Base-by-base conservation (phyloP, 2,329 filamentous ascomycete genomes). In the Sordariomycetes sp. region DNA sequence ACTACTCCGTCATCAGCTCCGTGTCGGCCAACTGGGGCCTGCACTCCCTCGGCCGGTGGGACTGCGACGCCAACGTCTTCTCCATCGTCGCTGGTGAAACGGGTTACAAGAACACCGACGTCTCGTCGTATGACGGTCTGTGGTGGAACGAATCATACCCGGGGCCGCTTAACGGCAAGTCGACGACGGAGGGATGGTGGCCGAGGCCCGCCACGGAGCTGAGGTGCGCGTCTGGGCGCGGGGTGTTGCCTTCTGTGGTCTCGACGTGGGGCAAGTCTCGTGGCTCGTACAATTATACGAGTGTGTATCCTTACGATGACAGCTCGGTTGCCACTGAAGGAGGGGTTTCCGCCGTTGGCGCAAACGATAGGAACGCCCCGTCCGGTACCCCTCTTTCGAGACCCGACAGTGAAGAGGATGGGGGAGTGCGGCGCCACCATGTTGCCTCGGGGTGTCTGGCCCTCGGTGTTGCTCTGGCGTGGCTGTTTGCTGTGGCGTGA, bases 61-160 rank as follows among this genome's bases (percentile, higher is more conserved):
- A 89, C 64, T 84, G 85, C 17, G 84, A 83, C 55, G 85, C 85
- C 65, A 89, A 89, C 65, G 79, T 89, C n/a, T 84, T 54, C 53
- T 39, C 50, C 22, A 6, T 28, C 10, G 50, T 52, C 20, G 50
- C 50, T 20, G 10, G 28, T 10, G 5, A 13, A 22, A 52, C 50
- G 22, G 17, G 17, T 20, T 52, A 52, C 50, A 25, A 28, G 3
- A 52, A 52, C 50, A 52, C 50, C 50, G 17, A 52, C 24, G 12
- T 52, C 50, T 52, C 50, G 50, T 52, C 50, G 50, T 52, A 52
- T 20, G 50, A 28, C 6, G 50, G 50, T 2, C 25, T 52, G 24
- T 52, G 50, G 50, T 52, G 50, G 50, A 52, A 52, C 50, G 50
- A 25, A 28, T 52, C 50, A 7, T 52, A 52, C 24, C 50, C 50